Percentiles rank a stretch among this genome's conserved stretches.
Evolutionary conservation across 441 rosid species (phyloP).

Genomic region (Pelargonium australe): DNA sequence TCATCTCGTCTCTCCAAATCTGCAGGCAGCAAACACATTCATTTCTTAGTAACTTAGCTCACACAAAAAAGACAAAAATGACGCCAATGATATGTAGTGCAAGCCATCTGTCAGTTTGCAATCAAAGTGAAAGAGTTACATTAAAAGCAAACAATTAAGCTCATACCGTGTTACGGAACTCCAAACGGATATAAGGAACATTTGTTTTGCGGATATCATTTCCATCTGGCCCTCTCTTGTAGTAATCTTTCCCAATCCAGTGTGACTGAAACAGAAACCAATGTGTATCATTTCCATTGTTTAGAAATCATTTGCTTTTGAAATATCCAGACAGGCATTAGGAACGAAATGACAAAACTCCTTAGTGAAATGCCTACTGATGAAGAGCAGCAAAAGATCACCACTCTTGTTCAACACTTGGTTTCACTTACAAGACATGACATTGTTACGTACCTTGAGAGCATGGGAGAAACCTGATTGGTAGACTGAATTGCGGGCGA

Average conservation of each 20-base stretch:
- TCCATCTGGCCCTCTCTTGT: slow-evolving; percentile 92
- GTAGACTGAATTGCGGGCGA: slow-evolving; percentile 94
- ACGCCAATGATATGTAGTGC: no score
- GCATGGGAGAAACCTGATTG: slow-evolving; percentile 99
- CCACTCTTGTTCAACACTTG: no score
- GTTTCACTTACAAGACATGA: background rate
- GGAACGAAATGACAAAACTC: background rate
- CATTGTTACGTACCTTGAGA: slow-evolving; percentile 49
- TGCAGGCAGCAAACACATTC: slow-evolving; percentile 23
- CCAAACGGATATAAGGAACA: slow-evolving; percentile 93
- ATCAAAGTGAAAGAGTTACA: no score
- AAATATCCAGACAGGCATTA: background rate
- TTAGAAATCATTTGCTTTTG: no score
- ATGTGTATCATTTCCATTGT: background rate
- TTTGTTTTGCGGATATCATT: slow-evolving; percentile 89
- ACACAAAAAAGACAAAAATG: no score
- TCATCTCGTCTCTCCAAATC: slow-evolving; percentile 98
- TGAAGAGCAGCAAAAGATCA: no score
- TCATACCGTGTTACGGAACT: slow-evolving; percentile 80
- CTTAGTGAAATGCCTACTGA: background rate
- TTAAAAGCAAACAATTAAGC: background rate
- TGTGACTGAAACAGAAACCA: slow-evolving; percentile 55
- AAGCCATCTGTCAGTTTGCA: no score
- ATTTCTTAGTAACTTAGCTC: no score
- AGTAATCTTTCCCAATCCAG: slow-evolving; percentile 90